Conservation (phyloP, 441 rosid species). For the Breynia disticha region DNA sequence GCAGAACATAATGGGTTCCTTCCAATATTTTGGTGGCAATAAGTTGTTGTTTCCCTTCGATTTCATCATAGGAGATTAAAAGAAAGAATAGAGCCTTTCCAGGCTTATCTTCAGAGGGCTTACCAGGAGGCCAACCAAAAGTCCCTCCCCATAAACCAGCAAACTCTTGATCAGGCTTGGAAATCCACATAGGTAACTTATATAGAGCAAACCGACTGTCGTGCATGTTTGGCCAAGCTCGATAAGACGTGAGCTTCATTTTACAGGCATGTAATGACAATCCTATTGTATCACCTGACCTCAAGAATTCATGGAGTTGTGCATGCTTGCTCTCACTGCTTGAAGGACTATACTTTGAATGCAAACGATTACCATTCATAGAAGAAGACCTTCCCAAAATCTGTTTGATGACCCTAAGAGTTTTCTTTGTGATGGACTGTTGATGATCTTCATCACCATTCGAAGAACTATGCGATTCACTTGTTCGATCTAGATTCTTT, state of each 20-base stretch:
- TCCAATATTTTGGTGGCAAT: conserved; percentile 83
- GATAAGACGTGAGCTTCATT: conserved; percentile 50
- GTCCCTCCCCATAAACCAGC: conserved; percentile 87
- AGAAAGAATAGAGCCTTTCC: conserved; percentile 71
- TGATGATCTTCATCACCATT: conserved; percentile 29
- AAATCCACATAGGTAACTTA: conserved; percentile 49
- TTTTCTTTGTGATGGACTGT: conserved; percentile 29
- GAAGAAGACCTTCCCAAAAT: conserved; percentile 48
- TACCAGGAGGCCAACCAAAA: conserved; percentile 84
- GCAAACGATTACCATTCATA: conserved; percentile 19
- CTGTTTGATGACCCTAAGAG: conserved; percentile 45
- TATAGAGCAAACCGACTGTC: conserved; percentile 64
- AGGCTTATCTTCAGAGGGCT: conserved; percentile 58
- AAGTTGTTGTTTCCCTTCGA: conserved; percentile 38
- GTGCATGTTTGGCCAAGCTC: conserved; percentile 87
- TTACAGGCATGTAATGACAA: conserved; percentile 47
- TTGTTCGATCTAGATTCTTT: conserved; percentile 30
- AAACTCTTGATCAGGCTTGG: conserved; percentile 49
- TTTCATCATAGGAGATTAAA: conserved; percentile 61
- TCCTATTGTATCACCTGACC: conserved; percentile 51
- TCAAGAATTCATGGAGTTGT: conserved; percentile 49
- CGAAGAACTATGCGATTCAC: conserved; percentile 14
- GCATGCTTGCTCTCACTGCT: conserved; percentile 45
- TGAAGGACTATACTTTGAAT: conserved; percentile 37
- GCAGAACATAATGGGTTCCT: conserved; percentile 69